Percentiles rank a stretch among this genome's conserved stretches.
Evolutionary conservation across 2,329 filamentous ascomycete genomes (phyloP).

Genomic region (Ceratocystis harringtonii): DNA sequence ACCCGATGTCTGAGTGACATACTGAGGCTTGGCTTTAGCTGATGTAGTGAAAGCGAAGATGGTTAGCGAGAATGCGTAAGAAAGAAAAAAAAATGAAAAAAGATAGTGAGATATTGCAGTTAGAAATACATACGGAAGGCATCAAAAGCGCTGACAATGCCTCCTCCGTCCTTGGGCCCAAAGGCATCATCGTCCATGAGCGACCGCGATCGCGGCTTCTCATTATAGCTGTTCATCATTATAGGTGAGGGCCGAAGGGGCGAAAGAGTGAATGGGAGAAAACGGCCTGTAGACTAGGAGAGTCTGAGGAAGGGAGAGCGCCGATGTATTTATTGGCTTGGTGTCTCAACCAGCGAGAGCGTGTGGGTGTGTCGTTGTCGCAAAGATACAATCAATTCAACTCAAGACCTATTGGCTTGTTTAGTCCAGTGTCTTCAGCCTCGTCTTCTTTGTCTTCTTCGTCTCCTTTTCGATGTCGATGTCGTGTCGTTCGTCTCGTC

Average conservation of each 20-base stretch:
- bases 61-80: too few species aligned
- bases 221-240: conserved; percentile 68
- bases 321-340: not conserved
- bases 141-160: conserved; percentile 76
- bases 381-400: too few species aligned
- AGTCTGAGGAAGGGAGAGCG: not conserved
- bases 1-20: conserved; percentile 66
- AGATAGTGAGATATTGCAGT: not conserved
- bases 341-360: not conserved
- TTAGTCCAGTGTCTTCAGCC: too few species aligned
- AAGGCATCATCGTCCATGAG: conserved; percentile 61
- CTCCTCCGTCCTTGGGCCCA: conserved; percentile 47
- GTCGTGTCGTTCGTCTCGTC: not conserved
- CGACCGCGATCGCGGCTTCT: conserved; percentile 22
- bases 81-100: not conserved
- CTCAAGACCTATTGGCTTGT: too few species aligned
- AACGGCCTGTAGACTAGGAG: not conserved
- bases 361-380: not conserved
- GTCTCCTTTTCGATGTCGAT: not conserved
- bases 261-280: not conserved
- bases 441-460: too few species aligned
- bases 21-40: conserved; percentile 95
- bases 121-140: conserved; percentile 61
- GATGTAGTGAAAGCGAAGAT: conserved; percentile 8
- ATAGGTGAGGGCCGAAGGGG: conserved; percentile 4